phyloP scores from a whole-genome alignment of 768 basidiomycete genomes.

The Boletus subparvulus region DNA sequence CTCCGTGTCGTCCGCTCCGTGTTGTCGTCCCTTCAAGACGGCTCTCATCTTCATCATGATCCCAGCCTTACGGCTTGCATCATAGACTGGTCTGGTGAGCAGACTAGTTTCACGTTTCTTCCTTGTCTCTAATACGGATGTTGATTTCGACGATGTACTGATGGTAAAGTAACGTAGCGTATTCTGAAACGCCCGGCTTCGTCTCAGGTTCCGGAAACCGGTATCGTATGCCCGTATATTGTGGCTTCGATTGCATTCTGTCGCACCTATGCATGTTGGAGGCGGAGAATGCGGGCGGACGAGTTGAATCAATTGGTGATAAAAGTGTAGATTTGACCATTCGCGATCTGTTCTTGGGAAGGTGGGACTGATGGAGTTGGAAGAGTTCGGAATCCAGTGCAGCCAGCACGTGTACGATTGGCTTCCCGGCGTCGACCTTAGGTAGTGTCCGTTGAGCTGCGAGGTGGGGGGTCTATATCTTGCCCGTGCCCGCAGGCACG shows the following conservation, averaged over 20 bases:
- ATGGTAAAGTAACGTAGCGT: neutral
- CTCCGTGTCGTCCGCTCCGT: too few relatives aligned
- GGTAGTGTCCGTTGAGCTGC: too few relatives aligned
- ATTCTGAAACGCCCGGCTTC: neutral
- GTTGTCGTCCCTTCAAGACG: too few relatives aligned
- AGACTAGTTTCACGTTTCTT: neutral
- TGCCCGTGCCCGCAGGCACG: too few relatives aligned
- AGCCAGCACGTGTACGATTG: conserved; percentile 29
- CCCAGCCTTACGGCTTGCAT: too few relatives aligned
- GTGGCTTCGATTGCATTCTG: neutral
- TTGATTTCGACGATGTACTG: neutral
- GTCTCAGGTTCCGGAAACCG: neutral
- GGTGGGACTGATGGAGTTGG: neutral
- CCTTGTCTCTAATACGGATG: too few relatives aligned
- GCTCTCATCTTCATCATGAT: too few relatives aligned
- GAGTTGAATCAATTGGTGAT: neutral
- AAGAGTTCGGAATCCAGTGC: conserved; percentile 8
- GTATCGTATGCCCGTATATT: neutral
- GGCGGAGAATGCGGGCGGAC: conserved; percentile 3
- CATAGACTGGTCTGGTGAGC: too few relatives aligned
- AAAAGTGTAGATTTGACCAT: neutral
- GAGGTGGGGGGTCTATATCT: too few relatives aligned
- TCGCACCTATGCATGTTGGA: neutral
- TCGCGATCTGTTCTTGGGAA: neutral
- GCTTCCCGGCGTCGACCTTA: too few relatives aligned